Conservation (phyloP, 2,329 filamentous ascomycete species). For the Sarocladiaceae sp. region DNA sequence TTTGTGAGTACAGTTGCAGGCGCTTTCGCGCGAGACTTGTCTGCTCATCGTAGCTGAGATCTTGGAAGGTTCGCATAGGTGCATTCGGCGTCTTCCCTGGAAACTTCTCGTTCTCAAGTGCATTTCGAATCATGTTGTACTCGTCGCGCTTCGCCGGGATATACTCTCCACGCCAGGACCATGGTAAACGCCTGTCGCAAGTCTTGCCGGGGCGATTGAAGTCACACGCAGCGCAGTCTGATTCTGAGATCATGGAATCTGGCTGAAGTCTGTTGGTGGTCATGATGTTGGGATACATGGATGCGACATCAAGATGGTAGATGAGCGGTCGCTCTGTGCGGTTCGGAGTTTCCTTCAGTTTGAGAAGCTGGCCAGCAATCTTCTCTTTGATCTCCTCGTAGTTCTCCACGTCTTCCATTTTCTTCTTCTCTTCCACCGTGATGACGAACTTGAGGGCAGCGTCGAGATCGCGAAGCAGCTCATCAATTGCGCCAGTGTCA, state of each 20-base stretch:
- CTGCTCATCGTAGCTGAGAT: conserved; percentile 77
- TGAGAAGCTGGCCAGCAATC: conserved; percentile 63
- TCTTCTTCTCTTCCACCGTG: conserved; percentile 76
- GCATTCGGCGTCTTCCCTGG: conserved; percentile 70
- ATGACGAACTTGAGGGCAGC: conserved; percentile 84
- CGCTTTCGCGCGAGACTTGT: conserved; percentile 75
- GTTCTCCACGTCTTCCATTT: conserved; percentile 70
- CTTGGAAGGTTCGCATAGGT: conserved; percentile 68
- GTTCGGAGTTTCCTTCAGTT: conserved; percentile 76
- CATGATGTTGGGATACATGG: conserved; percentile 99
- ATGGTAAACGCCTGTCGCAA: conserved; percentile 88
- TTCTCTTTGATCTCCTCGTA: conserved; percentile 80
- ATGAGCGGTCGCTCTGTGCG: conserved; percentile 82
- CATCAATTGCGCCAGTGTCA: conserved; percentile 83
- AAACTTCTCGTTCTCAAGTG: conserved; percentile 87
- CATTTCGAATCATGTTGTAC: conserved; percentile 97
- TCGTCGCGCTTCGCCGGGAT: conserved; percentile 93
- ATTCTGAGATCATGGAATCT: conserved; percentile 97
- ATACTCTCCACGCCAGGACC: conserved; percentile 98
- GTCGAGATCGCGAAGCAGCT: conserved; percentile 80
- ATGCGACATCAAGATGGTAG: conserved; percentile 96
- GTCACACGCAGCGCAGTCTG: conserved; percentile 93
- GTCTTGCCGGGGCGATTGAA: conserved; percentile 98
- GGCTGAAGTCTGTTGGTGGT: conserved; percentile 96
- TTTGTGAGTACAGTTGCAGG: conserved; percentile 88